A percentile compares a stretch with the other conserved stretches of the same genome.
Conservation (phyloP, 257 asterid genomes). For the Solanum phureja region DNA sequence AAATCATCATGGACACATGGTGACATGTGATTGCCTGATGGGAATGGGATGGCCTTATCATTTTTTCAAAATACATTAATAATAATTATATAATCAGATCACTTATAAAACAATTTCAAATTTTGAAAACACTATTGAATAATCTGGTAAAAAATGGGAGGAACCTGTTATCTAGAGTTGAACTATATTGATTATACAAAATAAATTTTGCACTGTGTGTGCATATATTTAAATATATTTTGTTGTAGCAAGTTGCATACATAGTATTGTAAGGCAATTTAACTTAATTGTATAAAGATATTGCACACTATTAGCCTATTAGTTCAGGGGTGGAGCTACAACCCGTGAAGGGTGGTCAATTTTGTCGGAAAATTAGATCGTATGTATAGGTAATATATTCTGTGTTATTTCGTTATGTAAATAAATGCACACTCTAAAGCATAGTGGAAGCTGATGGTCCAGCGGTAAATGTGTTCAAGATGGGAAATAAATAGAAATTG, state of each 20-base stretch:
- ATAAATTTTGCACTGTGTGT: no score
- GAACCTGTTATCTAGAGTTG: background rate
- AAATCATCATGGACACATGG: constrained; percentile 26
- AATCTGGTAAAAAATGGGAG: background rate
- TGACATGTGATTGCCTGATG: constrained; percentile 28
- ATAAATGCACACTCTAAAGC: no score
- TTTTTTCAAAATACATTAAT: background rate
- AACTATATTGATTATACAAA: background rate
- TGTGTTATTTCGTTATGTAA: no score
- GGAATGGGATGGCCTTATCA: constrained; percentile 46
- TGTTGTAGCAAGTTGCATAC: background rate
- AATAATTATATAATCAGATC: background rate
- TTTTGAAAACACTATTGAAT: background rate
- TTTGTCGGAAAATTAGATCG: no score
- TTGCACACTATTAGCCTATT: background rate
- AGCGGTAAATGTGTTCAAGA: no score
- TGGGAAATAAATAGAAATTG: no score
- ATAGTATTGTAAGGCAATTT: background rate
- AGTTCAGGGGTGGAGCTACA: no score
- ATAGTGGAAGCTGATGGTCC: no score
- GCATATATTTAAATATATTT: background rate
- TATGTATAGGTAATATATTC: no score
- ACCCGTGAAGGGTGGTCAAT: no score
- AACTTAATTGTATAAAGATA: background rate
- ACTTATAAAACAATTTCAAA: background rate